A percentile compares a stretch with the other conserved stretches of the same genome.
phyloP scores from a whole-genome alignment of 768 basidiomycete genomes.

The Podaxis sp. region DNA sequence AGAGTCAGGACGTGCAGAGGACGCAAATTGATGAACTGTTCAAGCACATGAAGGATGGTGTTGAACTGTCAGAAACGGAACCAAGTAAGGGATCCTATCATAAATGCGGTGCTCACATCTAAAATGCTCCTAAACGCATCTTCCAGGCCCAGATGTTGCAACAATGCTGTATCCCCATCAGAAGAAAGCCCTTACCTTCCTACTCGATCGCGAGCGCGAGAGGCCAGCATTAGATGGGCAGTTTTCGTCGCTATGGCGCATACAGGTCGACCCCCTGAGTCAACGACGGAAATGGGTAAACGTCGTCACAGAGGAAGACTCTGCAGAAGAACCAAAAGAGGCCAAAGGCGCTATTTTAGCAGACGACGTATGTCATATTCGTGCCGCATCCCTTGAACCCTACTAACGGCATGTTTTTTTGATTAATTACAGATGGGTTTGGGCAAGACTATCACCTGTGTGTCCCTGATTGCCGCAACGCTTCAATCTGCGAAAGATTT shows the following conservation, averaged over 20 bases:
- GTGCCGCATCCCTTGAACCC: not conserved
- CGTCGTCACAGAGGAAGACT: conserved; percentile 78
- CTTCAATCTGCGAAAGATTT: conserved; percentile 65
- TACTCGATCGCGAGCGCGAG: conserved; percentile 84
- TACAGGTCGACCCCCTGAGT: conserved; percentile 43
- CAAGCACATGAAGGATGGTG: conserved; percentile 81
- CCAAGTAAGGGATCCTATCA: conserved; percentile 51
- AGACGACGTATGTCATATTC: conserved; percentile 73
- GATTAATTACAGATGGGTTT: conserved; percentile 78
- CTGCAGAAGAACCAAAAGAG: conserved; percentile 60
- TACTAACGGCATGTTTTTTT: conserved; percentile 2
- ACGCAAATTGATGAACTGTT: conserved; percentile 94
- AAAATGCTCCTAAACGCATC: conserved; percentile 12
- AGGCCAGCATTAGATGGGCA: conserved; percentile 50
- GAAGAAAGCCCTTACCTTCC: conserved; percentile 94
- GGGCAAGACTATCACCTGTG: conserved; percentile 95
- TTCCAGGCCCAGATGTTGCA: conserved; percentile 61
- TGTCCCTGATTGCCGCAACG: conserved; percentile 89
- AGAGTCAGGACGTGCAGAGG: conserved; percentile 87
- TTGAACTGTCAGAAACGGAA: conserved; percentile 82
- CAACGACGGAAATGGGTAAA: conserved; percentile 63
- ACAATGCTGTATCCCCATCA: conserved; percentile 95
- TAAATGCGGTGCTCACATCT: not conserved
- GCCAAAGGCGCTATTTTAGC: conserved; percentile 89
- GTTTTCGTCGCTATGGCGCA: conserved; percentile 71